Evolutionary conservation across 176 grass and related monocot species (phyloP), one percentile per base, ranked within the genome.

Genomic region (Eleusine indica): DNA sequence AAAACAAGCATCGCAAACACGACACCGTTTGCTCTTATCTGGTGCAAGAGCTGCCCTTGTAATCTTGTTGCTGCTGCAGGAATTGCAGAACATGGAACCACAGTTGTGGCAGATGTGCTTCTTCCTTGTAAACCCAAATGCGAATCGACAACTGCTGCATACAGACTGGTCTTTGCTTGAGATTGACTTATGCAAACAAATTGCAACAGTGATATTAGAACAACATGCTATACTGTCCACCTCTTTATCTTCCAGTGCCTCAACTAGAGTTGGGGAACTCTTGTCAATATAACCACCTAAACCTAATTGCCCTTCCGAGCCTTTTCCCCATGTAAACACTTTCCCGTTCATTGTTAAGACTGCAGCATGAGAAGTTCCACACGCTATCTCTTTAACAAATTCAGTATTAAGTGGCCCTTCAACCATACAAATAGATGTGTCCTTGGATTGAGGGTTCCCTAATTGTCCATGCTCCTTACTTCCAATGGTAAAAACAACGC

Each of bases 101-200:
- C 96, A 99, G 87, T 99, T 95, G 82, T 96, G 94, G 70, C 96
- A 99, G 30, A 86, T 89, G 76, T 94, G 96, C 52, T 94, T 99
- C 89, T 99, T 99, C 66, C 93, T 94, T 9, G 83, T 83, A 63
- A 99, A 94, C 39, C 87, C 84, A 69, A 99, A 99, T 66, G 91
- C 64, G 78, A 83, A 83, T 79, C 74, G 72, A 57, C 96, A 99
- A 52, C 71, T 85, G 40, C 75, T 96, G 88, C 96, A 99, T 17
- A 94, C 42, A 10, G 75, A 87, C 79, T 99, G 93, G 64, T 99
- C 91, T 43, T 91, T 99, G 86, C 83, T 89, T 47, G 96, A 94
- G 73, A 88, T 83, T 69, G 89, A 80, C 80, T 68, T 92, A 67
- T 99, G 91, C 35, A 89, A 87, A 85, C 96, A 99, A 86, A 88